phyloP scores from a whole-genome alignment of 345 rosid genomes.

The Syzygium oleosum region DNA sequence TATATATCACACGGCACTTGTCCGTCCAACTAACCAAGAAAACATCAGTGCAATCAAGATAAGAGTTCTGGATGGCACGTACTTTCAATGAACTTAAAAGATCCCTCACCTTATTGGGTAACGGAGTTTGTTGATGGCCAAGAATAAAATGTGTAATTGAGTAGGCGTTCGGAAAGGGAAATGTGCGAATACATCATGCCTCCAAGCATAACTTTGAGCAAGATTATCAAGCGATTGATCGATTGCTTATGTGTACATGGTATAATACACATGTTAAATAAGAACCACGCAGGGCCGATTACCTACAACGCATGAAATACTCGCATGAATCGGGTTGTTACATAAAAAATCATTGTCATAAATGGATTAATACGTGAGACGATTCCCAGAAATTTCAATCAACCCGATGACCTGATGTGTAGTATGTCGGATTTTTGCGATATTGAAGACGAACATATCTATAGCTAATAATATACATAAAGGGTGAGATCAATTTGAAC shows the following conservation, averaged over 20 bases:
- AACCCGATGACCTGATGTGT: too few relatives aligned
- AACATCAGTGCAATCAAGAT: not conserved
- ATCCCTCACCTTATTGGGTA: not conserved
- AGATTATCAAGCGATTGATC: not conserved
- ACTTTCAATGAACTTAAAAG: not conserved
- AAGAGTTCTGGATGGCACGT: not conserved
- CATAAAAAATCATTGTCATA: too few relatives aligned
- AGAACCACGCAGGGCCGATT: too few relatives aligned
- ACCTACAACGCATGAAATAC: too few relatives aligned
- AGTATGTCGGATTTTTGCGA: too few relatives aligned
- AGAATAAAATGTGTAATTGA: not conserved
- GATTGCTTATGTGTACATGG: not conserved
- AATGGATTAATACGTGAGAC: too few relatives aligned
- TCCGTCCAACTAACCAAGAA: not conserved
- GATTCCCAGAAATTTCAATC: too few relatives aligned
- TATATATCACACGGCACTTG: not conserved
- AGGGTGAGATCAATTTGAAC: too few relatives aligned
- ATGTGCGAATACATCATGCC: not conserved
- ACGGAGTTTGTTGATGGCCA: not conserved
- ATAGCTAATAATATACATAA: too few relatives aligned
- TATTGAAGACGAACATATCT: too few relatives aligned
- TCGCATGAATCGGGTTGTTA: too few relatives aligned
- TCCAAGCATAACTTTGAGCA: not conserved
- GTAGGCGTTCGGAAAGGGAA: not conserved
- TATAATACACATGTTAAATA: too few relatives aligned